Evolutionary conservation across 768 basidiomycete species (phyloP).

Genomic region (Chiua virens): DNA sequence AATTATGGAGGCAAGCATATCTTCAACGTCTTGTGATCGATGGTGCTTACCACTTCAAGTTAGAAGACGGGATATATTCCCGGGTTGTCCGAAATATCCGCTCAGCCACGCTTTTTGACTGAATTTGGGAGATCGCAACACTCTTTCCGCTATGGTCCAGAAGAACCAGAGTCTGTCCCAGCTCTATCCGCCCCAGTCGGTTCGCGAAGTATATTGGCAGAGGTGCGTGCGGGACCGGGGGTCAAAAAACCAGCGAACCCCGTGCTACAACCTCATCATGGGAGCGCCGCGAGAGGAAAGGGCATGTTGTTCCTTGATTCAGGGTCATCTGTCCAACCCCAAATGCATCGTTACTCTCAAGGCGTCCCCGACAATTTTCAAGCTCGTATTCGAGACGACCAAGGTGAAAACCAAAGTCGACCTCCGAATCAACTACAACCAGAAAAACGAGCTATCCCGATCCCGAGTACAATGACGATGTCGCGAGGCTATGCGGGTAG

Average conservation of each 20-base stretch:
- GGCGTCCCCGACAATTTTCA: conserved; percentile 9
- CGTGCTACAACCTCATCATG: conserved; percentile 33
- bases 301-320: conserved; percentile 28
- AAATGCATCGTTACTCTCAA: conserved; percentile 32
- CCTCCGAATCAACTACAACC: conserved; percentile 3
- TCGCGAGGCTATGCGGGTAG: conserved; percentile 46
- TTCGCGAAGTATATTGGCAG: conserved; percentile 64
- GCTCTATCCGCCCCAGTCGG: conserved; percentile 68
- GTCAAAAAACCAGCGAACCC: conserved; percentile 24
- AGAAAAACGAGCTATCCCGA: conserved; percentile 20
- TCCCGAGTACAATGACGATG: conserved; percentile 41
- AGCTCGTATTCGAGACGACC: conserved; percentile 13
- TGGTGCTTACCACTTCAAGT: conserved; percentile 7
- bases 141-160: conserved; percentile 60
- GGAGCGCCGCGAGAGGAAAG: conserved; percentile 34
- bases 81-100: conserved; percentile 25
- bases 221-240: conserved; percentile 56
- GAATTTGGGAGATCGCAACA: conserved; percentile 27
- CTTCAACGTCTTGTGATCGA: background rate
- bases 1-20: conserved; percentile 56
- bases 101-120: conserved; percentile 22
- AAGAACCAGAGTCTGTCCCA: conserved; percentile 36
- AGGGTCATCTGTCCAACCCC: conserved; percentile 33
- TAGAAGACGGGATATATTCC: conserved; percentile 52
- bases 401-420: conserved; percentile 8